These are phyloP conservation scores for Dentipellis fragilis DNA, from an alignment of 768 basidiomycete genomes.

Conservation along the genomic window DNA sequence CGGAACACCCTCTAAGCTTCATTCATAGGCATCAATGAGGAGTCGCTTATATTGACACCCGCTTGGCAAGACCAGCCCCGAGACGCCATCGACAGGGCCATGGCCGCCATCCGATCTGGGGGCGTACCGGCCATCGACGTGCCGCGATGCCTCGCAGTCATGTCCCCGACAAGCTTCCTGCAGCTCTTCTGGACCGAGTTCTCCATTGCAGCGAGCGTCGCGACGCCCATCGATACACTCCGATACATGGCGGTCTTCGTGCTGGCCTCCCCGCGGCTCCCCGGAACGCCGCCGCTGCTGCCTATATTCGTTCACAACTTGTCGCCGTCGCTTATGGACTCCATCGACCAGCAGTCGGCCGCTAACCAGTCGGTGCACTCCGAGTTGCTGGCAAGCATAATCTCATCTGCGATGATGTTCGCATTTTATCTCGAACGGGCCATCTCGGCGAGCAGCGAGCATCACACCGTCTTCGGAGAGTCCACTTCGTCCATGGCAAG, in stretches of 20 bases:
- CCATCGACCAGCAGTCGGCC: slow-evolving; percentile 42
- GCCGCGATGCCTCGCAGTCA: slow-evolving; percentile 50
- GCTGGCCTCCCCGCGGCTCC: slow-evolving; percentile 49
- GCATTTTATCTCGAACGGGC: slow-evolving; percentile 68
- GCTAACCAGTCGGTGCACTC: slow-evolving; percentile 43
- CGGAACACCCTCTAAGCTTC: neutral
- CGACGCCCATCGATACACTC: slow-evolving; percentile 47
- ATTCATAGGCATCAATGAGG: neutral
- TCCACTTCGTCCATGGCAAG: slow-evolving; percentile 55
- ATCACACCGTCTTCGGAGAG: slow-evolving; percentile 46
- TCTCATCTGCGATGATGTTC: slow-evolving; percentile 56
- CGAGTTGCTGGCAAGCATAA: slow-evolving; percentile 55
- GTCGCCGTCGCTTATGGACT: slow-evolving; percentile 49
- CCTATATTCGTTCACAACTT: slow-evolving; percentile 64
- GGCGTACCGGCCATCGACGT: slow-evolving; percentile 60
- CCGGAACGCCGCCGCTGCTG: slow-evolving; percentile 49
- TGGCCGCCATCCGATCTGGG: slow-evolving; percentile 47
- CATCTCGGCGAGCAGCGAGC: slow-evolving; percentile 41
- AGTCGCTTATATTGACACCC: neutral
- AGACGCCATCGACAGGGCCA: slow-evolving; percentile 45
- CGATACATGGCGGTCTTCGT: slow-evolving; percentile 60
- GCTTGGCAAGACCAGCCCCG: slow-evolving; percentile 44
- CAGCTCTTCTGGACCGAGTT: slow-evolving; percentile 62
- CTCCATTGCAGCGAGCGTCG: slow-evolving; percentile 37
- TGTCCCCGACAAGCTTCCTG: slow-evolving; percentile 53